phyloP scores from a whole-genome alignment of 163 green algal species.

The Scenedesmus sp. region DNA sequence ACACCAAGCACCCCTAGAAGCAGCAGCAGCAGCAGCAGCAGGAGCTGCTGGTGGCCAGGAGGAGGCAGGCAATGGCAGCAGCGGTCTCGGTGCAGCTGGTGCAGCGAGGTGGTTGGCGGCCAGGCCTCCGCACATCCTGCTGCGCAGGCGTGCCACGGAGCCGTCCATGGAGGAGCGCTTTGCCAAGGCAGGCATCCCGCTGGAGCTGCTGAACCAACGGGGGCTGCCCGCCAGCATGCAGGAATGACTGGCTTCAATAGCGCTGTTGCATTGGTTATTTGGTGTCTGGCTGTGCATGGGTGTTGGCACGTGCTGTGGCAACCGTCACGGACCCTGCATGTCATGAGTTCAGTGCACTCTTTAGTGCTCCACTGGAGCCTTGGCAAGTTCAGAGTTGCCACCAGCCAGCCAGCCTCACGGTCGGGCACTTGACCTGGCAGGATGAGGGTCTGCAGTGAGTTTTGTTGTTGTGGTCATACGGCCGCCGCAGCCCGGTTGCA shows the following conservation, averaged over 20 bases:
- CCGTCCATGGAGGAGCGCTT: constrained; percentile 70
- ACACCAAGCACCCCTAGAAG: neutral
- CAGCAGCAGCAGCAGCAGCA: neutral
- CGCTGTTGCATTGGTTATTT: too few relatives aligned
- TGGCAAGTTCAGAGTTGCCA: too few relatives aligned
- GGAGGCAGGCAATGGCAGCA: neutral
- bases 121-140: constrained; percentile 58
- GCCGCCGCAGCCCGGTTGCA: too few relatives aligned
- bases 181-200: constrained; percentile 25
- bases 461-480: too few relatives aligned
- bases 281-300: too few relatives aligned
- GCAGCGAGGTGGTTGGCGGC: constrained; percentile 2
- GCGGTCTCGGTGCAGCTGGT: neutral
- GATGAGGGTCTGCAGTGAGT: too few relatives aligned
- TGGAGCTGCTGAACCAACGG: constrained; percentile 46
- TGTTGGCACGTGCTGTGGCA: too few relatives aligned
- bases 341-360: too few relatives aligned
- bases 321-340: too few relatives aligned
- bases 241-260: neutral
- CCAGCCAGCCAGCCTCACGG: too few relatives aligned
- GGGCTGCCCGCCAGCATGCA: neutral
- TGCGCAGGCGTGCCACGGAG: constrained; percentile 70
- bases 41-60: neutral
- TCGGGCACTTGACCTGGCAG: too few relatives aligned
- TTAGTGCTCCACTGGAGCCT: too few relatives aligned